Conservation (phyloP, 345 rosid species). For the Rhizophora apiculata region DNA sequence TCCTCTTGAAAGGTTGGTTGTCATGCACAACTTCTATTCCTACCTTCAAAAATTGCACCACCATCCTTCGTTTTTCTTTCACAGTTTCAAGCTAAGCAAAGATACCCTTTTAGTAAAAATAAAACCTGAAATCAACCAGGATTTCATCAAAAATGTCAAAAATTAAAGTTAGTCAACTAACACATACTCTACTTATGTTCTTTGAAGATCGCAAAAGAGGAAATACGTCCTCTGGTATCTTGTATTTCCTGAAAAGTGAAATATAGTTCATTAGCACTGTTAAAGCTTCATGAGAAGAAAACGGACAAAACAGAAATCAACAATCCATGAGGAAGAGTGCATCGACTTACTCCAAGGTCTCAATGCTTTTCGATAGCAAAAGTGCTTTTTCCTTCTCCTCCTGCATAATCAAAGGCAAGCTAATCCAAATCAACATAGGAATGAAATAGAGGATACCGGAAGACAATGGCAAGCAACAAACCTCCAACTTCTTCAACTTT, state of each 20-base stretch:
- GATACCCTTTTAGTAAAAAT: not conserved
- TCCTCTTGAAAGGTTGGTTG: constrained; percentile 24
- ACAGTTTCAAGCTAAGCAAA: constrained; percentile 51
- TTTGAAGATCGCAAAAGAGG: constrained; percentile 64
- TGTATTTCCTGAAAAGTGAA: constrained; percentile 52
- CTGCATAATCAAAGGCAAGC: constrained; percentile 20
- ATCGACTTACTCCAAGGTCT: constrained; percentile 54
- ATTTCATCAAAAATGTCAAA: not conserved
- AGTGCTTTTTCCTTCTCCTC: constrained; percentile 56
- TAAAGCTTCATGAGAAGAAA: not conserved
- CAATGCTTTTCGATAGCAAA: constrained; percentile 45
- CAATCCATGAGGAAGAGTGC: not conserved
- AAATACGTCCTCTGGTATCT: constrained; percentile 55
- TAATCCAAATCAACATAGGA: constrained; percentile 3
- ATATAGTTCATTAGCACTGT: not conserved
- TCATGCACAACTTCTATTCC: constrained; percentile 40
- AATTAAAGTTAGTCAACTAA: constrained; percentile 7
- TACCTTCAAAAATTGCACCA: constrained; percentile 54
- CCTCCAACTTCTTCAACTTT: constrained; percentile 73
- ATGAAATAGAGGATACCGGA: constrained; percentile 1
- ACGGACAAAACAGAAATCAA: constrained; percentile 7
- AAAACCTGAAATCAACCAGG: constrained; percentile 11
- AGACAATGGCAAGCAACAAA: constrained; percentile 14
- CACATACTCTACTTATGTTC: constrained; percentile 61
- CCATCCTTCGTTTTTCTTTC: constrained; percentile 56